A percentile compares a stretch with the other conserved stretches of the same genome.
phyloP scores from a whole-genome alignment of 768 basidiomycete genomes.

The Rhodocollybia butyracea region DNA sequence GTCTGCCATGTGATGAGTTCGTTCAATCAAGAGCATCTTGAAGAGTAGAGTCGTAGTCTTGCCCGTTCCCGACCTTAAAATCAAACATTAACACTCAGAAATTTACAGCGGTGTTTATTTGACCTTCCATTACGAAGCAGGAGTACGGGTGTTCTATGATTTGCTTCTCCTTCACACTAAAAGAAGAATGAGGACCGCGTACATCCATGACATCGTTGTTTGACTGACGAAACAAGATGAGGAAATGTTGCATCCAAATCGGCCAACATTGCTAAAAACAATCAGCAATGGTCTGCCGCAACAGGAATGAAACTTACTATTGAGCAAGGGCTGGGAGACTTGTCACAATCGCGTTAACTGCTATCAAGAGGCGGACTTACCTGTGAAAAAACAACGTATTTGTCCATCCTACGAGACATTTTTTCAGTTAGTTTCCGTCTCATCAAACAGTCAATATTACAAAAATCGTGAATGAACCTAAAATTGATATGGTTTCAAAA shows the following conservation, averaged over 20 bases:
- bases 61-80: conserved; percentile 30
- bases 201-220: conserved; percentile 10
- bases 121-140: conserved; percentile 70
- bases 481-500: no score
- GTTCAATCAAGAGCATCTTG: conserved; percentile 69
- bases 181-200: neutral
- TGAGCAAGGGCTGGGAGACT: conserved; percentile 8
- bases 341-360: neutral
- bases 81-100: no score
- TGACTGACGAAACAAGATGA: conserved; percentile 39
- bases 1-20: conserved; percentile 41
- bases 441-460: conserved; percentile 32
- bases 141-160: conserved; percentile 60
- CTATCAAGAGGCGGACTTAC: conserved; percentile 23
- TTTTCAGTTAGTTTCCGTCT: neutral
- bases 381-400: conserved; percentile 40
- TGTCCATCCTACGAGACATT: conserved; percentile 31
- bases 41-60: conserved; percentile 79
- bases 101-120: no score
- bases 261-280: conserved; percentile 41
- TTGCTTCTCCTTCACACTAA: conserved; percentile 44
- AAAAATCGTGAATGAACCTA: conserved; percentile 60
- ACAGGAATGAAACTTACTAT: conserved; percentile 11
- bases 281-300: no score
- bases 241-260: conserved; percentile 45